Conservation (phyloP, 345 rosid species). For the Corymbia maculata region DNA sequence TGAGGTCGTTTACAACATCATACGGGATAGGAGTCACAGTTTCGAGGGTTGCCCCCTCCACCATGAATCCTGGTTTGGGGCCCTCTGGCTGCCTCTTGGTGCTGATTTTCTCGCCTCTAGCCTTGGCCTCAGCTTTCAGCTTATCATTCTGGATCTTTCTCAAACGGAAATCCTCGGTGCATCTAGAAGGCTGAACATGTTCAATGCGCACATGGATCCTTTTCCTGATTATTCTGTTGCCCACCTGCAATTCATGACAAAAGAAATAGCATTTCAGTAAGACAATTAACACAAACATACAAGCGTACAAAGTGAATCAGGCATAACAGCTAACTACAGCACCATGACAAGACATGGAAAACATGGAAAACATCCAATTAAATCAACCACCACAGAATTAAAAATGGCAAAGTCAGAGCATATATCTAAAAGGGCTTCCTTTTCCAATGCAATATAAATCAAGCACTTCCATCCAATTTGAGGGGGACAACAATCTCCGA, state of each 20-base stretch:
- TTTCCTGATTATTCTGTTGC: conserved; percentile 54
- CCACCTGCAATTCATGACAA: conserved; percentile 17
- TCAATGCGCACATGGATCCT: conserved; percentile 65
- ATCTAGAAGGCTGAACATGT: conserved; percentile 62
- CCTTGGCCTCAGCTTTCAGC: conserved; percentile 64
- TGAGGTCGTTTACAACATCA: conserved; percentile 71
- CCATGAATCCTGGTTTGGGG: conserved; percentile 72
- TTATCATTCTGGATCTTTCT: conserved; percentile 55
- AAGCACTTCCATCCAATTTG: neutral
- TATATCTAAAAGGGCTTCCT: neutral
- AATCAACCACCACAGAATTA: neutral
- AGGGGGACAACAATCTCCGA: neutral
- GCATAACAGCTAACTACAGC: neutral
- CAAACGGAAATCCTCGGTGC: conserved; percentile 46
- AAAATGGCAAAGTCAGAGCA: neutral
- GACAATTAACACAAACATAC: neutral
- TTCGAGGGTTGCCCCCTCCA: conserved; percentile 57
- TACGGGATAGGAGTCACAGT: conserved; percentile 72
- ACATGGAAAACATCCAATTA: neutral
- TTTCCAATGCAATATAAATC: neutral
- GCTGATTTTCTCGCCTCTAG: conserved; percentile 47
- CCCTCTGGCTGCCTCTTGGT: conserved; percentile 71
- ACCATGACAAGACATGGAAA: neutral
- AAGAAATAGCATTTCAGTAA: neutral
- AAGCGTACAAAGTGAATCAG: neutral